These are phyloP conservation scores for Neopestalotiopsis sp. DNA, from an alignment of 2,329 filamentous ascomycete species.

Conservation along the genomic window DNA sequence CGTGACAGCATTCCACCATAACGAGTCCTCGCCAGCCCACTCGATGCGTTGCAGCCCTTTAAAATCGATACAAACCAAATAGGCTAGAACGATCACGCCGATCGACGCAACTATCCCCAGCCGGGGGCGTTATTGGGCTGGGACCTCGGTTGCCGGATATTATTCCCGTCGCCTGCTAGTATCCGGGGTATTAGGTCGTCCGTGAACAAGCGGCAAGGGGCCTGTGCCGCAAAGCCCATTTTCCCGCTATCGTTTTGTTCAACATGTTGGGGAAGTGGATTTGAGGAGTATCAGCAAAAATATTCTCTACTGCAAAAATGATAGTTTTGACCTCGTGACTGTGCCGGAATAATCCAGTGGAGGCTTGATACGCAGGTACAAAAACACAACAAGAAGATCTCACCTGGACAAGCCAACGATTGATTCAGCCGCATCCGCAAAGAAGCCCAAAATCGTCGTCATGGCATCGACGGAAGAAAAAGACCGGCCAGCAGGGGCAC, in stretches of 20 bases:
- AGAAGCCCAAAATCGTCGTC: background rate
- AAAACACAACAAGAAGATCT: background rate
- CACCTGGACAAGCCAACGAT: background rate
- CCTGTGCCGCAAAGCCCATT: background rate
- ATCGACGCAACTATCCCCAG: background rate
- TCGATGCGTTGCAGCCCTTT: too few species aligned
- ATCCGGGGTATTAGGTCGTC: background rate
- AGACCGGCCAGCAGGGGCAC: background rate
- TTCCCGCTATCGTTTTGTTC: background rate
- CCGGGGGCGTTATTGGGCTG: background rate
- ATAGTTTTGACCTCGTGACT: too few species aligned
- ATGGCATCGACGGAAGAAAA: background rate
- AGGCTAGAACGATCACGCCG: background rate
- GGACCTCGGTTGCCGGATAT: conserved; percentile 1
- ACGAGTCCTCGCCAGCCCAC: too few species aligned
- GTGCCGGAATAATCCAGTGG: too few species aligned
- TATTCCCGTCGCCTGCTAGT: conserved; percentile 2
- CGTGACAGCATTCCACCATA: too few species aligned
- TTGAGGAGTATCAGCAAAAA: too few species aligned
- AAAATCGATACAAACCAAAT: too few species aligned
- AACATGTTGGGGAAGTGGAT: too few species aligned
- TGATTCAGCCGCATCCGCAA: background rate
- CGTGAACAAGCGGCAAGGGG: background rate
- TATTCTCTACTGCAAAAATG: too few species aligned
- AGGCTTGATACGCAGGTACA: background rate